Evolutionary conservation across 352 stramenopile species (phyloP), one percentile per base, ranked within the genome.

Genomic region (Phytophthora capsici): DNA sequence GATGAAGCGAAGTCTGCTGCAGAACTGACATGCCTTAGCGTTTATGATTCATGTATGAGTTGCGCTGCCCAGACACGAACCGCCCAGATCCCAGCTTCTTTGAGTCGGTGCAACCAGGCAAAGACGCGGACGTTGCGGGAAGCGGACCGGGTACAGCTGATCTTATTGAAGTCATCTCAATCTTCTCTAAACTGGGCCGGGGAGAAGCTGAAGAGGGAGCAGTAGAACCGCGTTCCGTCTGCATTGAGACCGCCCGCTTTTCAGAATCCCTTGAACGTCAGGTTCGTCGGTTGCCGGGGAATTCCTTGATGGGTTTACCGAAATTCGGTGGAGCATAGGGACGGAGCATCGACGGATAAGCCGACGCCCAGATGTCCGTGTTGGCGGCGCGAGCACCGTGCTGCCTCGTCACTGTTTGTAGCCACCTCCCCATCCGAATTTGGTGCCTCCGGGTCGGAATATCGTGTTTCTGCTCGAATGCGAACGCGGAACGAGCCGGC

Each of bases 401-500:
- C 57, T 71, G 63, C 57, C 63, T 71, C 57, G 63, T 71, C 63
- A 41, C 57, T 32, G 49, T 45, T 46, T 67, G 63, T 71, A 71
- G 50, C 57, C 63, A 71, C 63, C 57, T 66, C 45, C 37, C 63
- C 63, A 71, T 67, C 63, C 50, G 37, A 45, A 30, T 23, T 57
- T 59, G 22, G n/a, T 63, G 63, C 41, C 63, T 36, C 22, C n/a
- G 20, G 49, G 63, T 68, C 63, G 63, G 63, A 71, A 71, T 32
- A 54, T 58, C 55, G 45, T 64, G 61, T 69, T 64, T 69, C 61
- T 69, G 47, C 56, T 41, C 62, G 47, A 63, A 32, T 49, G 44
- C 62, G 54, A 67, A 63, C 53, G 45, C 16, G n/a, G 32, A 30
- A 37, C 61, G 38, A 64, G 61, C 61, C 62, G 38, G 53, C 38